Conservation (phyloP, 768 basidiomycete genomes). For the Kondoa subrosea region DNA sequence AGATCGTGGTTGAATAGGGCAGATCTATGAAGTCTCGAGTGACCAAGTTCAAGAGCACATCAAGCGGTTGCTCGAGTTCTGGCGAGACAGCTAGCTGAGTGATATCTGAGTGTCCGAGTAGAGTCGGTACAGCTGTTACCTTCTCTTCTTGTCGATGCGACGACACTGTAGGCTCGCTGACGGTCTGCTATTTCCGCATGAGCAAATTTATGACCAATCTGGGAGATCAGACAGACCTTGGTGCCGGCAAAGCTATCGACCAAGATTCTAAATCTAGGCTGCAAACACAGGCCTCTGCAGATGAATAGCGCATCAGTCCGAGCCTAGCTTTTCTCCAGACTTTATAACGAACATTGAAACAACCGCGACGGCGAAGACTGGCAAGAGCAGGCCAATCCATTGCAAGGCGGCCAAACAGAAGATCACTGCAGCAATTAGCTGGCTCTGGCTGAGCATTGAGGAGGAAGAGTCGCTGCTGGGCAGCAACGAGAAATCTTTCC, state of each 20-base stretch:
- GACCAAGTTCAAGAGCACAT: neutral
- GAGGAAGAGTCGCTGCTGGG: neutral
- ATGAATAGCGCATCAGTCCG: neutral
- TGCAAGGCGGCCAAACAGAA: neutral
- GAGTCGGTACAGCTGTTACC: neutral
- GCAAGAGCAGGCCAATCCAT: neutral
- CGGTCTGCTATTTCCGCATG: no score
- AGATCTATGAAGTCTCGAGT: conserved; percentile 1
- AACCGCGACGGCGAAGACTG: neutral
- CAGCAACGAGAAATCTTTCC: neutral
- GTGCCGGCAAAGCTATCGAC: neutral
- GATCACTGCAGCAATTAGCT: neutral
- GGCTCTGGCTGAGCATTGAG: neutral
- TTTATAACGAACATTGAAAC: neutral
- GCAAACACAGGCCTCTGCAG: neutral
- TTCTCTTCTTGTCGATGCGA: neutral
- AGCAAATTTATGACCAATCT: no score
- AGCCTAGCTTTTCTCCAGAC: neutral
- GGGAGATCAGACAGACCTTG: no score
- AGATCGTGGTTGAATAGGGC: neutral
- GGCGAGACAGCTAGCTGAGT: neutral
- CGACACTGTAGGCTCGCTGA: neutral
- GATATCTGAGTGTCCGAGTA: neutral
- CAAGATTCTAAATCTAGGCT: neutral
- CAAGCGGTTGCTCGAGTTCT: neutral